Conservation (phyloP, 192 early-diverging fungal genomes). For the Physocladia obscura region DNA sequence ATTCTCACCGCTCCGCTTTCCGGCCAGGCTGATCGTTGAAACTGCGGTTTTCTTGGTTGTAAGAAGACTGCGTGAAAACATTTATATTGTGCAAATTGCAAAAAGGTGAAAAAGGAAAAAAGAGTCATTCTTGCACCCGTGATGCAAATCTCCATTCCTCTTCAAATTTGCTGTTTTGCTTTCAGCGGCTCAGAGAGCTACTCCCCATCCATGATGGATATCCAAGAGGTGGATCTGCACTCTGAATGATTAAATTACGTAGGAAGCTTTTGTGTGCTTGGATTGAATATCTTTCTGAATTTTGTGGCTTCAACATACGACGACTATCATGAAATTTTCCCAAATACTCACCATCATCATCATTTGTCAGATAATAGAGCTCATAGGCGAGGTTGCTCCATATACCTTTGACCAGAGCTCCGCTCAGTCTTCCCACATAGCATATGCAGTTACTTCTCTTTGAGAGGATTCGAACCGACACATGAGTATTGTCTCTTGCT, state of each 20-base stretch:
- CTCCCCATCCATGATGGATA: conserved; percentile 39
- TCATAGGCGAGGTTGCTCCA: conserved; percentile 49
- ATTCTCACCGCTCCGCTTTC: too few species aligned
- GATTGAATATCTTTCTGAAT: conserved; percentile 49
- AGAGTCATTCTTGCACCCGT: too few species aligned
- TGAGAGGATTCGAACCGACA: conserved; percentile 1
- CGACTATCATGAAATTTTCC: not conserved
- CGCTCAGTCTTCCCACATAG: conserved; percentile 14
- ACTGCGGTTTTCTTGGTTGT: too few species aligned
- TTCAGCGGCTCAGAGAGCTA: too few species aligned
- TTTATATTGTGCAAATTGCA: too few species aligned
- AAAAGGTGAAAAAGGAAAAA: too few species aligned
- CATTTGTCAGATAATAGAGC: conserved; percentile 50
- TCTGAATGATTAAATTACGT: conserved; percentile 46
- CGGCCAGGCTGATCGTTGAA: too few species aligned
- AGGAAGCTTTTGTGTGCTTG: conserved; percentile 49
- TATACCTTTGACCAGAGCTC: conserved; percentile 29
- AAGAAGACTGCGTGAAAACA: too few species aligned
- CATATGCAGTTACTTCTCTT: not conserved
- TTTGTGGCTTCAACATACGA: not conserved
- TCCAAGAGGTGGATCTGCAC: conserved; percentile 47
- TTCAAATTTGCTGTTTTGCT: too few species aligned
- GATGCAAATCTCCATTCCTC: too few species aligned
- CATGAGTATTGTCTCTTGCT: conserved; percentile 24
- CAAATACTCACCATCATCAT: conserved; percentile 43